Evolutionary conservation across 352 stramenopile genomes (phyloP), one percentile per base, ranked within the genome.

Genomic region (Blastocystis sp.): DNA sequence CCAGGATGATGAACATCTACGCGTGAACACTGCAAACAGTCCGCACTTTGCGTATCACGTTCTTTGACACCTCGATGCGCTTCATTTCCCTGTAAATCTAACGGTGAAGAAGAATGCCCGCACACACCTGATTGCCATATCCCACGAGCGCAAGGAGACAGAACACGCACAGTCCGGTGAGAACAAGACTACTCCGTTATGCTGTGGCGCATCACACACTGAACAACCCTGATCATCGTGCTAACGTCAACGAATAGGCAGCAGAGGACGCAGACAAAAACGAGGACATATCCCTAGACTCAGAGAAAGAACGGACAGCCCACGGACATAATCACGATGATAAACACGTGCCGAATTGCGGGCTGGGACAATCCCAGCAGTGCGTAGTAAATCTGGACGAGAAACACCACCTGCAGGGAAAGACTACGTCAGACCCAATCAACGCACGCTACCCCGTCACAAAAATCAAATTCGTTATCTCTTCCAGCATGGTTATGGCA

Each of bases 51-150:
- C 37, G 37, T 39, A 80, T 80, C 6, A 80, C 45, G 21, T 21
- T 80, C 21, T 63, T 62, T 26, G 37, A 60, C 0, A 80, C 69
- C 2, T 60, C 69, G 37, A 80, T 80, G 1, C 37, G 69, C 33
- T 80, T 80, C 69, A 80, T 80, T 29, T 80, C 69, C 29, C 39
- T 12, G n/a, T 80, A 80, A 26, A 80, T 80, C 66, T 77, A 29
- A 33, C 50, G 10, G 12, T 37, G 1, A 77, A 55, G 24, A 26
- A 24, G 2, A 29, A 13, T 2, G 6, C 10, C 13, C 33, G 2
- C 12, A n/a, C 2, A 9, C 24, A 77, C 66, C 19, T 63, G 69
- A 37, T 37, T 45, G 2, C 69, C 69, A 37, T 80, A 80, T 3
- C 24, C 13, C 16, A 80, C 19, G 24, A 80, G 37, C 29, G 69